These are phyloP conservation scores for Penicillium nucicola DNA, from an alignment of 495 filamentous ascomycete genomes.

Conservation along the genomic window DNA sequence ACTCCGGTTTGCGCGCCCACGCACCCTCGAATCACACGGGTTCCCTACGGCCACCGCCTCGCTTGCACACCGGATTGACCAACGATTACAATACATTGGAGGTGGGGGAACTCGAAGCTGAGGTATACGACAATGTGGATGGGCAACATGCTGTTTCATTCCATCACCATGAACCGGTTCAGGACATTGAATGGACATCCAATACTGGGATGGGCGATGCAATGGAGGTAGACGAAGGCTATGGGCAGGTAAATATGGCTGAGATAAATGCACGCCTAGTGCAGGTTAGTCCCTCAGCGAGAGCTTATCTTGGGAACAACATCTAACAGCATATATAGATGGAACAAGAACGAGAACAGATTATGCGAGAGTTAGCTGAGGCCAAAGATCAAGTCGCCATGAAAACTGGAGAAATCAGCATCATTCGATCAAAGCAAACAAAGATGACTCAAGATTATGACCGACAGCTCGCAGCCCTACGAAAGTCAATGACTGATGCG, in stretches of 20 bases:
- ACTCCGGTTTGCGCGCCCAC: slow-evolving; percentile 6
- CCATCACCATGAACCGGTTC: slow-evolving; percentile 3
- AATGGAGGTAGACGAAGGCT: slow-evolving; percentile 34
- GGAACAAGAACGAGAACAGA: slow-evolving; percentile 47
- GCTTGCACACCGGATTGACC: slow-evolving; percentile 39
- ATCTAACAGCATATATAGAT: slow-evolving; percentile 42
- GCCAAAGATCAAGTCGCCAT: slow-evolving; percentile 48
- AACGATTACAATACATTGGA: slow-evolving; percentile 54
- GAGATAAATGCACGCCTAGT: slow-evolving; percentile 25
- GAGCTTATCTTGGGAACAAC: slow-evolving; percentile 10
- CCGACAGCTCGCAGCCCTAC: slow-evolving; percentile 45
- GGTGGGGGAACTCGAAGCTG: slow-evolving; percentile 53
- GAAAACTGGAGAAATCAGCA: slow-evolving; percentile 65
- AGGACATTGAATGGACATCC: slow-evolving; percentile 3
- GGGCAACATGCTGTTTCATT: slow-evolving; percentile 26
- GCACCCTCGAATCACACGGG: slow-evolving; percentile 8
- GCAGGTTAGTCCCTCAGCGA: slow-evolving; percentile 18
- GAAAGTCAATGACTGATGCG: slow-evolving; percentile 54
- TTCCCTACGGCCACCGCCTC: slow-evolving; percentile 28
- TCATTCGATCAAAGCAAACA: slow-evolving; percentile 61
- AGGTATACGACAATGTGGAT: slow-evolving; percentile 46
- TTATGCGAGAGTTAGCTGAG: slow-evolving; percentile 44
- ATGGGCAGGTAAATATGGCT: slow-evolving; percentile 14
- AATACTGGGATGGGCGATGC: slow-evolving; percentile 12
- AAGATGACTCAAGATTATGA: slow-evolving; percentile 57